Evolutionary conservation across 192 early-diverging fungal species (phyloP).

Genomic region (Jimgerdemannia flammicorona): DNA sequence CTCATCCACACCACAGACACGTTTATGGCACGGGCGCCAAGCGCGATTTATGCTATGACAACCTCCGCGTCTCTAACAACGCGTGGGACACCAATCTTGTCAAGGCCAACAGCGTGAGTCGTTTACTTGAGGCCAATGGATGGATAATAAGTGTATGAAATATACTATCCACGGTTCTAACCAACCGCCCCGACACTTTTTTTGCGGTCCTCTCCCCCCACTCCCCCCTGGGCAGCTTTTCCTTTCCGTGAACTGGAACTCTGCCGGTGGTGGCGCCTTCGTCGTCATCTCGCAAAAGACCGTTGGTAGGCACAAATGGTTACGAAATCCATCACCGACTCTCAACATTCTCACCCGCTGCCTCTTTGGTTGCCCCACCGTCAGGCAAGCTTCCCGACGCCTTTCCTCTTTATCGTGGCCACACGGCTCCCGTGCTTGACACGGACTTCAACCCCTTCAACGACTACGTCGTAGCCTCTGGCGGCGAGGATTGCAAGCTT

Average conservation of each 20-base stretch:
- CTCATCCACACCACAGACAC: conserved; percentile 53
- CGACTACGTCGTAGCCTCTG: conserved; percentile 91
- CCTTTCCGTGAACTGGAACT: conserved; percentile 77
- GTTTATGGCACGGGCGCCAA: conserved; percentile 88
- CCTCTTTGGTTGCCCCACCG: not conserved
- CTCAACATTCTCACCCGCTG: not conserved
- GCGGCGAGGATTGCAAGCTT: conserved; percentile 79
- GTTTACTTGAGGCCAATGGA: not conserved
- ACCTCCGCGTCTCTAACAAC: conserved; percentile 79
- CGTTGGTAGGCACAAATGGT: conserved; percentile 43
- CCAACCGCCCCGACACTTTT: not conserved
- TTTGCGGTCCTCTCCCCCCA: not conserved
- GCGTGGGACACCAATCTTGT: conserved; percentile 99
- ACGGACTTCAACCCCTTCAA: conserved; percentile 99
- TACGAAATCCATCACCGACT: not conserved
- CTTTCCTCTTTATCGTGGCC: conserved; percentile 89
- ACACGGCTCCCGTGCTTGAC: conserved; percentile 92
- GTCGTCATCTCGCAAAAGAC: conserved; percentile 82
- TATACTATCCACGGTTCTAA: not conserved
- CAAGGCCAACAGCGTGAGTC: conserved; percentile 86
- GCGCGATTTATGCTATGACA: conserved; percentile 92
- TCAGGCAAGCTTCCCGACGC: conserved; percentile 87
- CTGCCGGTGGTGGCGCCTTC: conserved; percentile 92
- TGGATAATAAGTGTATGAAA: not conserved
- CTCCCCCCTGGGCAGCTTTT: conserved; percentile 41